phyloP scores from a whole-genome alignment of 768 basidiomycete species.

The Calvatia gigantea region DNA sequence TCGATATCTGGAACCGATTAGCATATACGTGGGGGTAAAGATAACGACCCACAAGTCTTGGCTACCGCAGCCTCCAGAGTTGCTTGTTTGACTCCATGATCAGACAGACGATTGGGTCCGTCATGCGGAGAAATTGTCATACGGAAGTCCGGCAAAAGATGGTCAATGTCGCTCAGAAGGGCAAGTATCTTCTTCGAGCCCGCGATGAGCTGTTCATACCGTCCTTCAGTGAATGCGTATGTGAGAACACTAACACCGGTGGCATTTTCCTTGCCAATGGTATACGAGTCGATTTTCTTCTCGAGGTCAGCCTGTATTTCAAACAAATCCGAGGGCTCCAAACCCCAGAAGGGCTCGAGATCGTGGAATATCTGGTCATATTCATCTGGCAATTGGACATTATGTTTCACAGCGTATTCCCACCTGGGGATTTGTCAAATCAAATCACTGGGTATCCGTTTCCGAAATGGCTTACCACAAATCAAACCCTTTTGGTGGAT shows the following conservation, averaged over 20 bases:
- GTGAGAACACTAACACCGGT: conserved; percentile 26
- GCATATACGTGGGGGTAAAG: background rate
- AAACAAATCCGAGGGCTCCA: conserved; percentile 43
- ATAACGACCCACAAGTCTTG: conserved; percentile 22
- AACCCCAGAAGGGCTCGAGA: conserved; percentile 79
- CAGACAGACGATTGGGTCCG: conserved; percentile 34
- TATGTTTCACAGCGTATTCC: conserved; percentile 59
- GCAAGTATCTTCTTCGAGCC: conserved; percentile 28
- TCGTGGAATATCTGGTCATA: conserved; percentile 75
- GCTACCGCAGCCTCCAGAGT: conserved; percentile 25
- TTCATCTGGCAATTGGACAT: conserved; percentile 81
- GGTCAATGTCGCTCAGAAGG: conserved; percentile 35
- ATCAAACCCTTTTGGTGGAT: conserved; percentile 87
- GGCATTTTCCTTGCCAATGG: conserved; percentile 33
- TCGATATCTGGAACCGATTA: conserved; percentile 22
- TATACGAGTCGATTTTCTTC: conserved; percentile 36
- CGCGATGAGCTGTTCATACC: conserved; percentile 31
- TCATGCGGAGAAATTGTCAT: conserved; percentile 44
- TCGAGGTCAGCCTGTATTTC: conserved; percentile 34
- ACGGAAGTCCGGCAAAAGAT: conserved; percentile 41
- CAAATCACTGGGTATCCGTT: no score
- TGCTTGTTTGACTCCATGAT: conserved; percentile 28
- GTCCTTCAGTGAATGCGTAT: conserved; percentile 32
- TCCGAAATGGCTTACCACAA: conserved; percentile 54
- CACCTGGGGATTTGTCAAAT: conserved; percentile 29